phyloP scores from a whole-genome alignment of 192 early-diverging fungal species.

The Entophlyctis helioformis region DNA sequence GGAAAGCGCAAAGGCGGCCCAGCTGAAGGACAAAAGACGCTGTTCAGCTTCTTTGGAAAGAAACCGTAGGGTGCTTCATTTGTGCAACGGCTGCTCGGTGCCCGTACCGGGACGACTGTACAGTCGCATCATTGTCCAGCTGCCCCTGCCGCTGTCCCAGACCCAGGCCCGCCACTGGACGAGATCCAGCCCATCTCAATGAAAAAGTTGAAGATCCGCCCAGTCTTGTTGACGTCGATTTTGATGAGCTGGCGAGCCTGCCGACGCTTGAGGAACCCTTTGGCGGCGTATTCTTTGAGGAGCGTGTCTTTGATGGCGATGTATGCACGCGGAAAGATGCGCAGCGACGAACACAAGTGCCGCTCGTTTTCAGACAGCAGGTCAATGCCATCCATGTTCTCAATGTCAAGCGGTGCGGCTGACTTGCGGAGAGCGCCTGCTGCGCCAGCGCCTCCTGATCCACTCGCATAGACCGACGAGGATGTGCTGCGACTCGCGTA shows the following conservation, averaged over 20 bases:
- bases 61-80: background rate
- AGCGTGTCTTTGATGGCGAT: conserved; percentile 86
- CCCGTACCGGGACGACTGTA: no score
- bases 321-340: conserved; percentile 81
- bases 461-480: no score
- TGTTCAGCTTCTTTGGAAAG: conserved; percentile 18
- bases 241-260: conserved; percentile 77
- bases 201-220: conserved; percentile 85
- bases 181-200: conserved; percentile 88
- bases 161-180: no score
- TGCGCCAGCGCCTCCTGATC: no score
- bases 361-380: conserved; percentile 70
- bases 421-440: conserved; percentile 8
- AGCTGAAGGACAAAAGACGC: conserved; percentile 4
- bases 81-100: background rate
- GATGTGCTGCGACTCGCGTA: no score
- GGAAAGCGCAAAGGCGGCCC: background rate
- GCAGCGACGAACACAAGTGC: conserved; percentile 65
- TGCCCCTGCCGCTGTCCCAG: no score
- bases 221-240: conserved; percentile 86
- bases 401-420: conserved; percentile 64
- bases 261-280: conserved; percentile 57
- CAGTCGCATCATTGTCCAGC: no score
- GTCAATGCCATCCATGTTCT: conserved; percentile 74
- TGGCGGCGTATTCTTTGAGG: conserved; percentile 68